These are phyloP conservation scores for Solanum appendiculatum DNA, from an alignment of 257 asterid species.

Conservation along the genomic window DNA sequence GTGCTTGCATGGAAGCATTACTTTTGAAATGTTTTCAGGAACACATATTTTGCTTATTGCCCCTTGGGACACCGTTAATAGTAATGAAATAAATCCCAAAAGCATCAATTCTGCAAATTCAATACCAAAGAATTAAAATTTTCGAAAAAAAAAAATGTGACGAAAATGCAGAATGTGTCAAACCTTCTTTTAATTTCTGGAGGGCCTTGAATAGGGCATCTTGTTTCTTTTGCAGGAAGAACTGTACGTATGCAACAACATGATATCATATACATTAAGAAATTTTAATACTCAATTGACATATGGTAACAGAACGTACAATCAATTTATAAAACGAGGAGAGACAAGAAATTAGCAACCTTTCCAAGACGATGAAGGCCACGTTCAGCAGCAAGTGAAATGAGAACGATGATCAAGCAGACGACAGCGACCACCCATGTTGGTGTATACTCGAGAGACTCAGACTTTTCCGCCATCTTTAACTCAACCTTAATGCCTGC, in stretches of 20 bases:
- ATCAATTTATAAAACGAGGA: neutral
- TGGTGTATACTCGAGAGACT: constrained; percentile 57
- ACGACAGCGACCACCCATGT: constrained; percentile 81
- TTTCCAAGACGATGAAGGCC: constrained; percentile 66
- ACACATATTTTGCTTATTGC: constrained; percentile 46
- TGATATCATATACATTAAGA: neutral
- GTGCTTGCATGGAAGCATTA: constrained; percentile 74
- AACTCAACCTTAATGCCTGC: neutral
- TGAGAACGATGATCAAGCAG: constrained; percentile 58
- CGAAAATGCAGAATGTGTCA: neutral
- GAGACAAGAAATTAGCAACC: constrained; percentile 15
- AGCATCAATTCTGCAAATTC: constrained; percentile 74
- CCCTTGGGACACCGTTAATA: constrained; percentile 64
- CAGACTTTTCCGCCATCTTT: constrained; percentile 25
- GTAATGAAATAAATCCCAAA: constrained; percentile 78
- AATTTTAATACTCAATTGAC: too few species aligned
- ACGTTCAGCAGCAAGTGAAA: constrained; percentile 59
- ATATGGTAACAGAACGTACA: neutral
- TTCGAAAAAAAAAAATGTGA: neutral
- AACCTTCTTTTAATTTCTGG: constrained; percentile 76
- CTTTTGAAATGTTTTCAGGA: constrained; percentile 30
- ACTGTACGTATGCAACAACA: constrained; percentile 20
- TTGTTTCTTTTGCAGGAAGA: constrained; percentile 39
- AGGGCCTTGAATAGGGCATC: constrained; percentile 52
- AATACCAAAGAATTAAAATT: neutral